Conservation (phyloP, 1,139 yeast genomes). For the Saccharomycopsis hybrid region DNA sequence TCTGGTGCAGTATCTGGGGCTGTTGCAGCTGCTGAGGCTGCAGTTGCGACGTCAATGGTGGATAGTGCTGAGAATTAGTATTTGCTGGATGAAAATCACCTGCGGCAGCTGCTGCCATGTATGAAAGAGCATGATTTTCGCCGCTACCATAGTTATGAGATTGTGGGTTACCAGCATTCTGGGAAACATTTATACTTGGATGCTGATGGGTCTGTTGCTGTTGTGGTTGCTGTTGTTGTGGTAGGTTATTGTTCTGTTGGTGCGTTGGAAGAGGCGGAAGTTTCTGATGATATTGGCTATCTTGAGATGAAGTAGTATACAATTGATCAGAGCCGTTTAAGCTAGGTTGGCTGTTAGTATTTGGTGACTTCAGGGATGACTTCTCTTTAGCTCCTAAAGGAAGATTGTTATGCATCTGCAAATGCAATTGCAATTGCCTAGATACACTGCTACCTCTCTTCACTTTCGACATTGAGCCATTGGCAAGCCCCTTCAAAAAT, state of each 20-base stretch:
- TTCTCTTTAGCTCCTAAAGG: constrained; percentile 32
- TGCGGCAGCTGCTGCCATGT: constrained; percentile 21
- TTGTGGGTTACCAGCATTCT: too few species aligned
- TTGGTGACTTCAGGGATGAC: too few species aligned
- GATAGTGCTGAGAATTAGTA: background rate
- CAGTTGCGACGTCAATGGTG: too few species aligned
- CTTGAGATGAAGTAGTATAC: too few species aligned
- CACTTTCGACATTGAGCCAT: constrained; percentile 64
- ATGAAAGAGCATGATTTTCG: constrained; percentile 21
- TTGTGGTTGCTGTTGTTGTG: background rate
- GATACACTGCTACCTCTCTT: constrained; percentile 78
- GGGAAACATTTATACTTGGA: background rate
- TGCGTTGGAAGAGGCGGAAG: too few species aligned
- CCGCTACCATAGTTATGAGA: too few species aligned
- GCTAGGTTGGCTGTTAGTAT: too few species aligned
- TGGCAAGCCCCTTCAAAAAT: constrained; percentile 69
- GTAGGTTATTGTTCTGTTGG: background rate
- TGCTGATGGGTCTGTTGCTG: too few species aligned
- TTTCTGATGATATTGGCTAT: background rate
- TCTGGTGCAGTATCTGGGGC: too few species aligned
- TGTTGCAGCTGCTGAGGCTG: too few species aligned
- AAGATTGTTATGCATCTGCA: constrained; percentile 61
- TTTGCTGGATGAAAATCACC: background rate
- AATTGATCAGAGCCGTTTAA: too few species aligned
- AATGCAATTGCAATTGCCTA: constrained; percentile 68